A percentile compares a stretch with the other conserved stretches of the same genome.
Conservation (phyloP, 805 yeast genomes). For the Yamadazyma scolyti region DNA sequence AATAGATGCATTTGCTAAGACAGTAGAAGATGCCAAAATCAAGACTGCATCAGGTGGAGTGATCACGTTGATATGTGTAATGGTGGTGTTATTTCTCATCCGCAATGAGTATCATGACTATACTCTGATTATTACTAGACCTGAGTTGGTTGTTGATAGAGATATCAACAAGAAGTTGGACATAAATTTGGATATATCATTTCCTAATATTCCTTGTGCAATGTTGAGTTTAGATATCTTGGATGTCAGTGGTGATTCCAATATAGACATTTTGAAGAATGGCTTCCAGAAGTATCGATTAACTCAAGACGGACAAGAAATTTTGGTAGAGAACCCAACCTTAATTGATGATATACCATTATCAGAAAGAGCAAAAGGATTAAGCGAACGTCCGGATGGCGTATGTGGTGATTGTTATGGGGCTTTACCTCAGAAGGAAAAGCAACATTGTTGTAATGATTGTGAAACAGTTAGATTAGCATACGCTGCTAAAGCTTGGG, state of each 20-base stretch:
- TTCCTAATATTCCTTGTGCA: slow-evolving; percentile 86
- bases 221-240: slow-evolving; percentile 76
- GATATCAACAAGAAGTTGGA: slow-evolving; percentile 72
- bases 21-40: slow-evolving; percentile 89
- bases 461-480: slow-evolving; percentile 81
- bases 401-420: slow-evolving; percentile 94
- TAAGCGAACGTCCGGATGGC: slow-evolving; percentile 24
- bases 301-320: slow-evolving; percentile 46
- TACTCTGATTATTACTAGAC: slow-evolving; percentile 61
- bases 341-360: slow-evolving; percentile 22
- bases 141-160: slow-evolving; percentile 87
- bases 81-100: slow-evolving; percentile 59
- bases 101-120: slow-evolving; percentile 76
- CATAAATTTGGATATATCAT: slow-evolving; percentile 75
- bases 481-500: slow-evolving; percentile 78
- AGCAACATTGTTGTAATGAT: slow-evolving; percentile 72
- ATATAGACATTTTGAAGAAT: slow-evolving; percentile 63
- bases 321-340: slow-evolving; percentile 22
- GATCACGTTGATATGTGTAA: slow-evolving; percentile 68
- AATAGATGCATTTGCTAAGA: slow-evolving; percentile 88
- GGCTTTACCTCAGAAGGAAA: slow-evolving; percentile 55
- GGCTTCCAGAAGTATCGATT: slow-evolving; percentile 73
- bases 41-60: slow-evolving; percentile 89
- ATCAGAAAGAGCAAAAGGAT: slow-evolving; percentile 28
- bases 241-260: slow-evolving; percentile 85